A percentile compares a stretch with the other conserved stretches of the same genome.
phyloP scores from a whole-genome alignment of 371 early-diverging fungal genomes.

The Mortierella sp. region DNA sequence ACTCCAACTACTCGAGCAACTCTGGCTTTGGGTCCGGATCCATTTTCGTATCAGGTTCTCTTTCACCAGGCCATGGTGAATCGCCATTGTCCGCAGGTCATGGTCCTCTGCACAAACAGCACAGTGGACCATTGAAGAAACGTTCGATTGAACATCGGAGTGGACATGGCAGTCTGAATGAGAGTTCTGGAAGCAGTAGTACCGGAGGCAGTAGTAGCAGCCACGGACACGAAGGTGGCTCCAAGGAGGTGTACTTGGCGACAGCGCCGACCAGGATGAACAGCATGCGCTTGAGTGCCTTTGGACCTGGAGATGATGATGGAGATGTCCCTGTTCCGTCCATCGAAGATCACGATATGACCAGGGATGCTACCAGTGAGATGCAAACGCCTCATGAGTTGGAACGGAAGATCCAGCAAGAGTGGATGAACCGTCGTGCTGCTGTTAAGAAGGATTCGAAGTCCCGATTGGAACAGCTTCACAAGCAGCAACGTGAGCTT shows the following conservation, averaged over 20 bases:
- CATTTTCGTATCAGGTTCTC: conserved; percentile 16
- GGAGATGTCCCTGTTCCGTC: conserved; percentile 1
- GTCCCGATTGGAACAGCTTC: conserved; percentile 25
- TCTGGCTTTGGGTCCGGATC: conserved; percentile 30
- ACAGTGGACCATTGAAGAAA: conserved; percentile 9
- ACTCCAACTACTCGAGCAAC: conserved; percentile 37
- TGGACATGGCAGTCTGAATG: conserved; percentile 6
- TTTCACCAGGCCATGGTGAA: conserved; percentile 5
- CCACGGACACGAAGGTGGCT: conserved; percentile 5
- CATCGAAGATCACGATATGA: too few relatives aligned
- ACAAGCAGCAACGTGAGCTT: conserved; percentile 9
- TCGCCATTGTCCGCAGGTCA: neutral
- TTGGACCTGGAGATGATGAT: conserved; percentile 26
- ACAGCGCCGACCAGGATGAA: conserved; percentile 8
- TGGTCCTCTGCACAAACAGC: neutral
- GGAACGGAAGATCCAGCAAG: conserved; percentile 29
- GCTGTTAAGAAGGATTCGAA: conserved; percentile 37
- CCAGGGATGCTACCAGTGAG: neutral
- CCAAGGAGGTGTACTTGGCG: neutral
- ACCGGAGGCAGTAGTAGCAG: neutral
- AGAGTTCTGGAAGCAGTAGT: conserved; percentile 2
- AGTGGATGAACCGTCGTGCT: conserved; percentile 42
- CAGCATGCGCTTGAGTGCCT: conserved; percentile 29
- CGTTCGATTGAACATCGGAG: conserved; percentile 6
- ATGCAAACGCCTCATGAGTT: conserved; percentile 3